Evolutionary conservation across 371 early-diverging fungal species (phyloP), one percentile per base, ranked within the genome.

Genomic region (Actinomortierella wolfii): DNA sequence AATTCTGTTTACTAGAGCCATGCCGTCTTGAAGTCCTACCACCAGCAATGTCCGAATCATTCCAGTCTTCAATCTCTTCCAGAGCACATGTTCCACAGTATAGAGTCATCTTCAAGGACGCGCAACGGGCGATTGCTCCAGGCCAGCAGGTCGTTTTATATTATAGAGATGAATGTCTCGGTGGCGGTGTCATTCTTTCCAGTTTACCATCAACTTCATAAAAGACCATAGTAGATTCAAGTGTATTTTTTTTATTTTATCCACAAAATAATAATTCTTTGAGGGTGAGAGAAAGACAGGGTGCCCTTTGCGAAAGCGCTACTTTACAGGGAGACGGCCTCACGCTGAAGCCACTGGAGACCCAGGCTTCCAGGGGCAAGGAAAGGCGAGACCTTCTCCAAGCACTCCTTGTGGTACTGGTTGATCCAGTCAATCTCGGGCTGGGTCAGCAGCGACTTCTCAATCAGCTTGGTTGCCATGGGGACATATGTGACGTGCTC

Each of bases 401-500:
- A 79, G 60, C 90, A 91, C 71, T 86, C 81, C 5, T 77, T 74
- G 74, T 97, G 93, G 80, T 95, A 97, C 24, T 76, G 69, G 68
- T 97, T 91, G 29, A 97, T 74, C 96, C 96, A 97, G 48, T 88
- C 79, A 44, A 79, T 79, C 78, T 97, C 97, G 24, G 70, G 80
- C 3, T 80, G 77, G 8, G 86, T 84, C 55, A 97, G 59, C 56
- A 95, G 64, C 5, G 67, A 62, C 17, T 62, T 65, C 40, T 91
- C 86, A 53, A 97, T 87, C 59, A 97, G 79, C 59, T 90, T 90
- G 48, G 86, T 76, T 29, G 90, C 88, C 40, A 93, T 87, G 21
- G 95, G 96, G 15, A 80, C 81, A 66, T 95, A 61, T 5, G 97
- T 97, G n/a, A 97, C 89, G 57, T 92, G 89, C 76, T 97, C 97